Evolutionary conservation across 1,284 basidiomycete species (phyloP), one percentile per base, ranked within the genome.

Genomic region (Naganishia albida): DNA sequence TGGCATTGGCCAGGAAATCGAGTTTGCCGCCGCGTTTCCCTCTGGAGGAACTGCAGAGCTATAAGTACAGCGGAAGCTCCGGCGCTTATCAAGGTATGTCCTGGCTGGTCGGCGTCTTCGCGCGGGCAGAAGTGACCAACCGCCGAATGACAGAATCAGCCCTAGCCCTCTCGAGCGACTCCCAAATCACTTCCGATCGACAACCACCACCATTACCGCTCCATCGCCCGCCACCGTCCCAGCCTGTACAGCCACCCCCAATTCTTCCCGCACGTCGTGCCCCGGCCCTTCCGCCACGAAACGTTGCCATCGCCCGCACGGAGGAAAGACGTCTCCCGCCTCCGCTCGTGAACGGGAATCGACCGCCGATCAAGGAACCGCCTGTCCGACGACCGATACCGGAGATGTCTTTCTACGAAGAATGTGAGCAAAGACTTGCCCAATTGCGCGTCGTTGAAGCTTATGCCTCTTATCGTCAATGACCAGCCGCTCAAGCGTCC

Each of bases 301-400:
- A 13, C 23, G 39, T 51, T n/a, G 25, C 30, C n/a, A 44, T 23
- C 13, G n/a, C 38, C 25, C 42, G 23, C 6, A 25, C 15, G 18
- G 44, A 60, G 23, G 44, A 60, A 23, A 39, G 56, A 40, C 48
- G 56, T 18, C 46, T 60, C 8, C 56, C 56, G 12, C 56, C 56
- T 13, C 43, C 30, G 20, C 56, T 30, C 3, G 20, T 39, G 25
- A 55, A 55, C 23, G 56, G 34, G 13, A 23, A 49, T 4, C 43
- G 56, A 16, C 46, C 46, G n/a, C 34, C 44, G 4, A 49, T 60
- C 13, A 30, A 39, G 25, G 56, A 60, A 34, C 56, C 56, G 20
- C 56, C 56, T 50, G 26, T 28, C 2, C 44, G 56, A 18, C 34
- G 38, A 34, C n/a, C 48, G 18, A 23, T 30, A 13, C 44, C 44